A percentile compares a stretch with the other conserved stretches of the same genome.
Conservation (phyloP, 768 basidiomycete species). For the Rhodotorula graminis region DNA sequence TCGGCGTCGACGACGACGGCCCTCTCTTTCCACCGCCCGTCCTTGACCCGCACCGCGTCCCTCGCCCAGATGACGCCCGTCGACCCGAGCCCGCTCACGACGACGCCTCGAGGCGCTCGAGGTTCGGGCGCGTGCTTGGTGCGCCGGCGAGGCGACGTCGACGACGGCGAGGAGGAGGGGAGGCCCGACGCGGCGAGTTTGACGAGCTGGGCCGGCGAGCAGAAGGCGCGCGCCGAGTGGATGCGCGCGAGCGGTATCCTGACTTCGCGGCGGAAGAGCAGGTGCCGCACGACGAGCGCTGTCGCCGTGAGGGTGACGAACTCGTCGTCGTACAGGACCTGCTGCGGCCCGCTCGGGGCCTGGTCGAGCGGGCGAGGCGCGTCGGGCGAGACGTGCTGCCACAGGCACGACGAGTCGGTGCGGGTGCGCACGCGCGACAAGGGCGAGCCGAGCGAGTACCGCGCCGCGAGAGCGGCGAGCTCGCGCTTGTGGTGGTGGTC, state of each 20-base stretch:
- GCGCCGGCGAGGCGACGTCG: no score
- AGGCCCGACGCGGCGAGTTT: background rate
- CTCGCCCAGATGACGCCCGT: conserved; percentile 3
- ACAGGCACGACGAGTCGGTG: background rate
- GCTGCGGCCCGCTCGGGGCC: background rate
- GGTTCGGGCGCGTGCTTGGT: background rate
- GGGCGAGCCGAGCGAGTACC: background rate
- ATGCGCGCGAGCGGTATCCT: background rate
- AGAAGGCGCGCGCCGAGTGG: background rate
- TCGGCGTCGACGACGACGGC: background rate
- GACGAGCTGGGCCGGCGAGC: background rate
- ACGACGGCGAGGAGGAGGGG: background rate
- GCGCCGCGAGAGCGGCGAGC: background rate
- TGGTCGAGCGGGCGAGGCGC: background rate
- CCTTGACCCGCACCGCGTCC: background rate
- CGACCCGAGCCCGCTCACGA: background rate
- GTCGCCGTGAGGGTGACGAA: background rate
- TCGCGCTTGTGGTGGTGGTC: background rate
- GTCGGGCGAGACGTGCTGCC: background rate
- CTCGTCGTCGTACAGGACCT: background rate
- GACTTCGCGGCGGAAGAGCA: conserved; percentile 3
- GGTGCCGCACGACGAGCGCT: background rate
- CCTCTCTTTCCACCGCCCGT: background rate
- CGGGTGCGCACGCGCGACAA: conserved; percentile 2
- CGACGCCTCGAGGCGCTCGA: background rate